Evolutionary conservation across 768 basidiomycete genomes (phyloP), one percentile per base, ranked within the genome.

Genomic region (Termitomyces sp.): DNA sequence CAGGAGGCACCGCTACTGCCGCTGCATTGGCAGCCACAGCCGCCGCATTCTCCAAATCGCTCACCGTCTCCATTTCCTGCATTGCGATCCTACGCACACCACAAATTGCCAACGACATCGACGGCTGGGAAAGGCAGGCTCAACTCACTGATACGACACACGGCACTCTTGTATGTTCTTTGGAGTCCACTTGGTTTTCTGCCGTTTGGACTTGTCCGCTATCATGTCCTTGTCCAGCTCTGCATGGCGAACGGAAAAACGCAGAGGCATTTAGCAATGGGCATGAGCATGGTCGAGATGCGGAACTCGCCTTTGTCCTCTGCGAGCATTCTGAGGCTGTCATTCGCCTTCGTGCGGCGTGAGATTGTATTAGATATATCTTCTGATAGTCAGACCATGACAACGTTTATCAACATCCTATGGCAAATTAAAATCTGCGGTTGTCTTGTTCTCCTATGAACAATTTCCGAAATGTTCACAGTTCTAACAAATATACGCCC

Each of bases 141-240:
- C 12, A 14, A 76, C 85, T 48, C 62, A 87, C 88, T 75, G 70
- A 64, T 77, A 92, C 2, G 87, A 86, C 40, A 78, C 77, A 23
- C 82, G 78, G 63, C 86, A 86, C n/a, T 78, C 78, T 14, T 78
- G 74, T 47, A 82, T 77, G 19, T 80, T 73, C 34, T 70, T 72
- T 1, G 72, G 52, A 21, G 73, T 78, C 56, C 56, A 57, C 66
- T 83, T 89, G 81, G 86, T 90, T 56, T 77, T 77, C 66, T 90
- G 85, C 58, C 75, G 71, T 59, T 71, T 71, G 16, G 80, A 84
- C 1, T 71, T 73, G 0, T 71, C 70, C 0, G 82, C 75, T 1
- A 90, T 67, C 73, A 92, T 74, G 50, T 84, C 83, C 14, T 77
- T 69, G 61, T 93, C 92, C 47, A 92, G 63, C 4, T 68, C 91